Evolutionary conservation across 192 early-diverging fungal genomes (phyloP), one percentile per base, ranked within the genome.

Genomic region (Gamsiella multidivaricata): DNA sequence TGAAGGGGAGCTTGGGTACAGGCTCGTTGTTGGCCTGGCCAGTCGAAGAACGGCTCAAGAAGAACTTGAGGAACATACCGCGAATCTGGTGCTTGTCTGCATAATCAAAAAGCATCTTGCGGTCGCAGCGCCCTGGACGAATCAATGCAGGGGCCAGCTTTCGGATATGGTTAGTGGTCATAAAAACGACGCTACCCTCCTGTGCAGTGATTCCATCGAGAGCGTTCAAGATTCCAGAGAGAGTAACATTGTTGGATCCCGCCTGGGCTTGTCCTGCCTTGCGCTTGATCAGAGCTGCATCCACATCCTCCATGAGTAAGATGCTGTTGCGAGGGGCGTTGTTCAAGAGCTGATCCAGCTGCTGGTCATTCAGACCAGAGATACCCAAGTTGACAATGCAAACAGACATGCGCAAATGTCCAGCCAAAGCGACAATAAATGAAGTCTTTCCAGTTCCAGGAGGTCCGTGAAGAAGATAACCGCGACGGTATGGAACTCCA

Each of bases 291-390:
- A 66, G 42, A 55, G 64, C 46, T 28, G 69, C 46, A 26, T 87
- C 82, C 0, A 87, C 80, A 67, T 86, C 86, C 57, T 87, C 86
- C 69, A 87, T 84, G n/a, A 87, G 79, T 55, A 87, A 54, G n/a
- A 87, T 81, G 31, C 82, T 82, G 54, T 85, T 84, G 20, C 69
- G 47, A 3, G 86, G 86, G 0, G 75, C 72, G 6, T 68, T 67
- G 23, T 75, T 79, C 28, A 87, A 53, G 34, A 86, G 61, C 11
- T 72, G 64, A 25, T 80, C 59, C 56, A 83, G 69, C 12, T 79
- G 83, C 31, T 74, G 65, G 43, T 85, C 86, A 29, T 72, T 74
- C 61, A 87, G 41, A 33, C 74, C 74, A 37, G 73, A 68, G 26
- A 65, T 78, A 58, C 82, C 74, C 31, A 87, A 57, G 69, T 80